Conservation (phyloP, 768 basidiomycete genomes). For the Chalciporus sphaerocephalus region DNA sequence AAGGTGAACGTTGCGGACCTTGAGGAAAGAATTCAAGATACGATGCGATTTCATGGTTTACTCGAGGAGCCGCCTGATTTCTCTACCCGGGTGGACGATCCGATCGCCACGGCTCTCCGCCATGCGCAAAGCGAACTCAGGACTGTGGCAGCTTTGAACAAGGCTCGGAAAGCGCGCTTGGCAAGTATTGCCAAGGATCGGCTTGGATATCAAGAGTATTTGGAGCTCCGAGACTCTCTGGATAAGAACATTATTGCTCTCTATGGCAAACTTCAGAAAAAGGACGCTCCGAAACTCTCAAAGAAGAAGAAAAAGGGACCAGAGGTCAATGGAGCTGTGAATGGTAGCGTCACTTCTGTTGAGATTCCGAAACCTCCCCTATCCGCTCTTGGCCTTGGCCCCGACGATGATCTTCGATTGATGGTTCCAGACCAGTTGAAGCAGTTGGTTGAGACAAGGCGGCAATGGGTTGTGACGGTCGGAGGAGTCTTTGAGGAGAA, state of each 20-base stretch:
- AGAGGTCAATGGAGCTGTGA: conserved; percentile 31
- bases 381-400: conserved; percentile 64
- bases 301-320: conserved; percentile 71
- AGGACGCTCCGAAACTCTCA: conserved; percentile 62
- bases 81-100: conserved; percentile 82
- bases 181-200: conserved; percentile 76
- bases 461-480: conserved; percentile 74
- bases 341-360: conserved; percentile 28
- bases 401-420: conserved; percentile 61
- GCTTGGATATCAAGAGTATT: conserved; percentile 88
- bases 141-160: conserved; percentile 74
- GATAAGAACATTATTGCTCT: conserved; percentile 77
- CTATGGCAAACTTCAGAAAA: conserved; percentile 80
- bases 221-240: conserved; percentile 76
- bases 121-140: conserved; percentile 82
- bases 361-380: conserved; percentile 57
- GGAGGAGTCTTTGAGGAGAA: conserved; percentile 73
- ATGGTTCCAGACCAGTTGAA: conserved; percentile 63
- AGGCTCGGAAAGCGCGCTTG: conserved; percentile 72
- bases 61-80: conserved; percentile 68
- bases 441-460: conserved; percentile 69
- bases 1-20: conserved; percentile 76
- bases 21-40: conserved; percentile 70
- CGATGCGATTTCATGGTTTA: conserved; percentile 72
- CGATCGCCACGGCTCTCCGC: conserved; percentile 85